Conservation (phyloP, 2,329 filamentous ascomycete species). For the Nigrospora sphaerica region DNA sequence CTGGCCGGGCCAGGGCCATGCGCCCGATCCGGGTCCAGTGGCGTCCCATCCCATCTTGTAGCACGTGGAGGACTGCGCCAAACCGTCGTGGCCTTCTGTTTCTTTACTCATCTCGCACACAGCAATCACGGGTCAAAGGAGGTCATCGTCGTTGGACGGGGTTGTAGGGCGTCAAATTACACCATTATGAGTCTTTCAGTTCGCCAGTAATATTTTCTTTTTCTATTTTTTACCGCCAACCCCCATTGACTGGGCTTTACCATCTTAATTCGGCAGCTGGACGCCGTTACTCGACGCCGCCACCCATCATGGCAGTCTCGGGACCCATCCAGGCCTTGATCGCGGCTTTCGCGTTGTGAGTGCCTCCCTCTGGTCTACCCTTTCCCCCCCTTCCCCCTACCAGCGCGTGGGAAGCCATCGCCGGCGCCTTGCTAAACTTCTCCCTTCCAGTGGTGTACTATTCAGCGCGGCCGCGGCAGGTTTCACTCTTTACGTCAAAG, state of each 20-base stretch:
- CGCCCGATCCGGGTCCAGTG: too few species aligned
- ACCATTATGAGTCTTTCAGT: constrained; percentile 17
- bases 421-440: not conserved
- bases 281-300: constrained; percentile 15
- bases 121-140: not conserved
- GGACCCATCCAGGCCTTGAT: constrained; percentile 40
- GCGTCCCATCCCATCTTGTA: too few species aligned
- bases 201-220: constrained; percentile 23
- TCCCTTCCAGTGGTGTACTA: constrained; percentile 39
- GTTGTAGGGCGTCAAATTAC: constrained; percentile 1
- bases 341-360: constrained; percentile 49
- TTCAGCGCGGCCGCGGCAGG: constrained; percentile 43
- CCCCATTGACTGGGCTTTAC: constrained; percentile 41
- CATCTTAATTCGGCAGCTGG: constrained; percentile 19
- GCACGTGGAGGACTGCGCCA: too few species aligned
- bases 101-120: too few species aligned
- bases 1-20: too few species aligned
- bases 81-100: too few species aligned
- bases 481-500: constrained; percentile 36
- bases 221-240: constrained; percentile 17
- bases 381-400: constrained; percentile 4
- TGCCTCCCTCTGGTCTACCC: constrained; percentile 10
- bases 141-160: not conserved
- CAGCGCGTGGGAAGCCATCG: constrained; percentile 1
- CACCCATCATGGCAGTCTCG: constrained; percentile 34